Evolutionary conservation across 805 yeast species (phyloP).

Genomic region (Wickerhamiella shivajii): DNA sequence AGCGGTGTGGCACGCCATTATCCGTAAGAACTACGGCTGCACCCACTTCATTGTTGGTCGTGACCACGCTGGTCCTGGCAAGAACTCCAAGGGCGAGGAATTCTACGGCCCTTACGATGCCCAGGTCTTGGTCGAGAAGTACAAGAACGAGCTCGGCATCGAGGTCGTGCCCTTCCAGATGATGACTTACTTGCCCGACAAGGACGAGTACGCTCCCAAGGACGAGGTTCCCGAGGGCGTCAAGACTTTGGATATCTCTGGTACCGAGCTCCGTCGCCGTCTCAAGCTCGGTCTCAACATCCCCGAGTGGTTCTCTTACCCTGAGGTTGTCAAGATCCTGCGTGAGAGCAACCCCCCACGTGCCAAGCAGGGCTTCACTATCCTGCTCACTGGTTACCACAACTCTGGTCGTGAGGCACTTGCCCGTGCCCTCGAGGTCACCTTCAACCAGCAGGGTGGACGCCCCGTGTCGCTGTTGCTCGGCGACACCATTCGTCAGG

Average conservation of each 20-base stretch:
- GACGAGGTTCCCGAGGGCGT: slow-evolving; percentile 73
- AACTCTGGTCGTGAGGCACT: slow-evolving; percentile 49
- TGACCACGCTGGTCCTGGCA: slow-evolving; percentile 97
- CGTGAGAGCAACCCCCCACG: slow-evolving; percentile 92
- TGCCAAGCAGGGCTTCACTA: slow-evolving; percentile 72
- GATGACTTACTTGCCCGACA: slow-evolving; percentile 93
- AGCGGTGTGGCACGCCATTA: slow-evolving; percentile 96
- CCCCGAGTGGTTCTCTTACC: slow-evolving; percentile 96
- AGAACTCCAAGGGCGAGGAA: slow-evolving; percentile 74
- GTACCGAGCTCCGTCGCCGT: slow-evolving; percentile 84
- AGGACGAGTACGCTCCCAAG: slow-evolving; percentile 87
- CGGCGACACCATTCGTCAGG: slow-evolving; percentile 30
- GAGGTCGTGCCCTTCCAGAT: slow-evolving; percentile 91
- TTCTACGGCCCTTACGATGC: slow-evolving; percentile 97
- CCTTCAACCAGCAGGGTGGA: slow-evolving; percentile 80
- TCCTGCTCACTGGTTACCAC: slow-evolving; percentile 47
- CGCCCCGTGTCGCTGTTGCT: slow-evolving; percentile 57
- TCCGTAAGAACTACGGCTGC: slow-evolving; percentile 92
- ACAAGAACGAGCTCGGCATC: slow-evolving; percentile 65
- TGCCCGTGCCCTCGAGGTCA: slow-evolving; percentile 73
- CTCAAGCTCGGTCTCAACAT: slow-evolving; percentile 75
- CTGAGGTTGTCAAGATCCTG: slow-evolving; percentile 83
- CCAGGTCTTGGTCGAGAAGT: slow-evolving; percentile 68
- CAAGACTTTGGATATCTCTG: slow-evolving; percentile 80
- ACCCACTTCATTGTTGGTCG: slow-evolving; percentile 96